Percentiles rank a stretch among this genome's conserved stretches.
These are phyloP conservation scores for Rhodotorula glutinis DNA, from an alignment of 1,284 basidiomycete species.

Conservation along the genomic window DNA sequence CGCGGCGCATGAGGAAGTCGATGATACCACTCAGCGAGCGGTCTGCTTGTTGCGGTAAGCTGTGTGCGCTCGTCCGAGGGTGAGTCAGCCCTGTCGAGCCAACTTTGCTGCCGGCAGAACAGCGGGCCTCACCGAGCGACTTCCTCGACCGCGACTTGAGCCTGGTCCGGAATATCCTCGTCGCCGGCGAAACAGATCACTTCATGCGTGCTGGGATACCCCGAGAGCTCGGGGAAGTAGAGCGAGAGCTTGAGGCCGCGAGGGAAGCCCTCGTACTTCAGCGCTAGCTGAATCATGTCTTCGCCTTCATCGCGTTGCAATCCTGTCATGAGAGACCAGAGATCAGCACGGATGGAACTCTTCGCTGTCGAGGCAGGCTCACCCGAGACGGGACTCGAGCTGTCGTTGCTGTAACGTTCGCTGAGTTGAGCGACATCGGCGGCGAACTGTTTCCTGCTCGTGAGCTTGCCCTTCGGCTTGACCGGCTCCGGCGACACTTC, in stretches of 20 bases:
- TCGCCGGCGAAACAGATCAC: conserved; percentile 32
- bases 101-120: neutral
- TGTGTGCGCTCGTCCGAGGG: neutral
- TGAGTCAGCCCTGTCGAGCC: neutral
- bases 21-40: conserved; percentile 34
- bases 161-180: conserved; percentile 14
- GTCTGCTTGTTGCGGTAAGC: conserved; percentile 21
- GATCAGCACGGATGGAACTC: no score
- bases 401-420: neutral
- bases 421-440: conserved; percentile 12
- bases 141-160: conserved; percentile 24
- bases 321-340: conserved; percentile 16
- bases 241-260: conserved; percentile 24
- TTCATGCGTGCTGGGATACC: conserved; percentile 30
- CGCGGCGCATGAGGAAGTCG: conserved; percentile 28
- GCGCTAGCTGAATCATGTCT: conserved; percentile 26
- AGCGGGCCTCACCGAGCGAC: conserved; percentile 21
- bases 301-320: conserved; percentile 32
- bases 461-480: conserved; percentile 32
- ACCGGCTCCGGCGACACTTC: neutral
- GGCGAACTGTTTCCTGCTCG: conserved; percentile 31
- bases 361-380: neutral
- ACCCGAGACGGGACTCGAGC: neutral
- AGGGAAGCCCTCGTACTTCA: conserved; percentile 12
- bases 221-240: conserved; percentile 34